Conservation (phyloP, 2,329 filamentous ascomycete genomes). For the Colletotrichum horii region DNA sequence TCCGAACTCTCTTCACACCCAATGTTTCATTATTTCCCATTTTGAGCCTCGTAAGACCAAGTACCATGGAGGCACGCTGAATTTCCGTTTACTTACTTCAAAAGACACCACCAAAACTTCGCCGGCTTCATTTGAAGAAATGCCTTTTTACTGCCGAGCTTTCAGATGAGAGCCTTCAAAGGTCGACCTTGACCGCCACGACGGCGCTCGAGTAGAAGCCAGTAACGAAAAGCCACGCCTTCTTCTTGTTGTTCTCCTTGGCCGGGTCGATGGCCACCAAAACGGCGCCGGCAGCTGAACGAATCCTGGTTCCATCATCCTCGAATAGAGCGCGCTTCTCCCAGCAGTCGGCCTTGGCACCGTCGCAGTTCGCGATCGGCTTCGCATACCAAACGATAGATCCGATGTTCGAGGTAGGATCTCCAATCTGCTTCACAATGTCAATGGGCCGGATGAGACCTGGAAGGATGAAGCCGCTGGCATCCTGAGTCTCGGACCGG, state of each 20-base stretch:
- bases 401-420: slow-evolving; percentile 43
- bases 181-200: slow-evolving; percentile 57
- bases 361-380: slow-evolving; percentile 1
- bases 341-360: slow-evolving; percentile 34
- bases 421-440: slow-evolving; percentile 33
- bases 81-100: neutral
- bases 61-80: neutral
- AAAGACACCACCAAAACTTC: neutral
- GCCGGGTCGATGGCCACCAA: slow-evolving; percentile 57
- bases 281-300: slow-evolving; percentile 55
- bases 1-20: neutral
- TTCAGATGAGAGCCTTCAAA: slow-evolving; percentile 28
- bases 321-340: slow-evolving; percentile 57
- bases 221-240: slow-evolving; percentile 63
- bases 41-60: neutral
- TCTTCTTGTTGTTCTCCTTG: slow-evolving; percentile 45
- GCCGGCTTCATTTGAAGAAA: neutral
- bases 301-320: slow-evolving; percentile 58
- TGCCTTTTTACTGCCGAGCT: neutral
- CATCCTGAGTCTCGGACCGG: slow-evolving; percentile 44
- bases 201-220: slow-evolving; percentile 56
- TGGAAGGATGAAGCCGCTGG: slow-evolving; percentile 58
- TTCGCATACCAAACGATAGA: slow-evolving; percentile 50
- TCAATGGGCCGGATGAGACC: slow-evolving; percentile 49
- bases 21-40: neutral